Conservation (phyloP, 345 rosid species). For the Ailanthus altissimus region DNA sequence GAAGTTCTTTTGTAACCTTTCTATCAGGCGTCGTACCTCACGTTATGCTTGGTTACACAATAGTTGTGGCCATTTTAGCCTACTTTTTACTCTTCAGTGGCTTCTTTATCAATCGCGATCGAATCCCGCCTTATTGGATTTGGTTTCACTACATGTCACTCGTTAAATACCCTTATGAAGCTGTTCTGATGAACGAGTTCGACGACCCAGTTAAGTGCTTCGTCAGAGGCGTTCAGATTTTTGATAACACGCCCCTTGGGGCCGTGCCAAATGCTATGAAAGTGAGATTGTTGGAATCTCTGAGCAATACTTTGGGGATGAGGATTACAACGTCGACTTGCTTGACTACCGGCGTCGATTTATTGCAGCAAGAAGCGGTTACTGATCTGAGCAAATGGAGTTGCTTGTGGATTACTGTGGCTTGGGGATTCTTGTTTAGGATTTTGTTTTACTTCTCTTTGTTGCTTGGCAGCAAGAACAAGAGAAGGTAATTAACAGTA, state of each 20-base stretch:
- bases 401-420: conserved; percentile 79
- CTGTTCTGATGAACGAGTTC: conserved; percentile 79
- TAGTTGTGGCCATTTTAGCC: conserved; percentile 84
- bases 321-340: conserved; percentile 75
- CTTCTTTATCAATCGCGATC: conserved; percentile 82
- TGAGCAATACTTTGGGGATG: conserved; percentile 61
- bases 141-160: conserved; percentile 97
- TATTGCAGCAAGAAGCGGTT: conserved; percentile 65
- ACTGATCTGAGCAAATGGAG: conserved; percentile 76
- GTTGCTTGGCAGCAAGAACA: conserved; percentile 91
- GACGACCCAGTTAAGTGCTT: conserved; percentile 68
- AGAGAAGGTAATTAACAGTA: conserved; percentile 51
- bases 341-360: conserved; percentile 71
- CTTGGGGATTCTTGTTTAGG: conserved; percentile 89
- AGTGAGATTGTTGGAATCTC: conserved; percentile 42
- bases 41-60: conserved; percentile 94
- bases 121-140: conserved; percentile 86
- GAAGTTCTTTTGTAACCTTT: conserved; percentile 91
- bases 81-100: conserved; percentile 95
- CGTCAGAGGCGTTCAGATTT: conserved; percentile 72
- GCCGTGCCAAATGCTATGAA: conserved; percentile 49
- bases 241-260: conserved; percentile 82
- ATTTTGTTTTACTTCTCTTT: conserved; percentile 73
- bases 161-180: conserved; percentile 89
- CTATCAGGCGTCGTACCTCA: conserved; percentile 88